Conservation (phyloP, 495 filamentous ascomycete genomes). For the Penicillium salamii region DNA sequence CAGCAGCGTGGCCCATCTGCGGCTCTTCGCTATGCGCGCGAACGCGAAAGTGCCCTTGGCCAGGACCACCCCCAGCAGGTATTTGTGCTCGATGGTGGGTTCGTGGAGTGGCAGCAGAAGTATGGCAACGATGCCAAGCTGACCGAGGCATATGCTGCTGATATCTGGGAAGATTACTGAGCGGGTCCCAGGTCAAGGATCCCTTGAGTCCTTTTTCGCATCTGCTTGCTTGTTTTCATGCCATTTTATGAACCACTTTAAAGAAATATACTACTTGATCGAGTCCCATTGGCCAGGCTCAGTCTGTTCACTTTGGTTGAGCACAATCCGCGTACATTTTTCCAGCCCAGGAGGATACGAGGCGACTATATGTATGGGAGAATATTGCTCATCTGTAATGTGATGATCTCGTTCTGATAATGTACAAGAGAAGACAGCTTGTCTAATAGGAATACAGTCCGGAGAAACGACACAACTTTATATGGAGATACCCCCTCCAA, state of each 20-base stretch:
- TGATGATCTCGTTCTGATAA: too few species aligned
- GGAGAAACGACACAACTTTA: conserved; percentile 2
- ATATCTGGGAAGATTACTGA: conserved; percentile 74
- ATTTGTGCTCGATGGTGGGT: conserved; percentile 79
- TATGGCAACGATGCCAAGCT: conserved; percentile 74
- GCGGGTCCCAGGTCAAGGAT: not conserved
- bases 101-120: conserved; percentile 87
- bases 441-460: not conserved
- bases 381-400: too few species aligned
- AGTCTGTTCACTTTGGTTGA: too few species aligned
- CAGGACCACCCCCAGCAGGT: conserved; percentile 61
- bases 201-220: not conserved
- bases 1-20: conserved; percentile 68
- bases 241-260: conserved; percentile 16
- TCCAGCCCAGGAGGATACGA: too few species aligned
- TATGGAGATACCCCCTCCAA: conserved; percentile 69
- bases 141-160: conserved; percentile 81
- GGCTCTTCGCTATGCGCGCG: conserved; percentile 42
- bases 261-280: too few species aligned
- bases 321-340: too few species aligned
- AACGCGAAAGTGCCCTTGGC: conserved; percentile 35
- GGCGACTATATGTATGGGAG: too few species aligned
- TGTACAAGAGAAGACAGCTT: too few species aligned
- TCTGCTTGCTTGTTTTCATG: conserved; percentile 10
- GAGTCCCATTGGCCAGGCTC: too few species aligned